Evolutionary conservation across 169 alveolate species (phyloP), one percentile per base, ranked within the genome.

Genomic region (Eimeria acervulina): DNA sequence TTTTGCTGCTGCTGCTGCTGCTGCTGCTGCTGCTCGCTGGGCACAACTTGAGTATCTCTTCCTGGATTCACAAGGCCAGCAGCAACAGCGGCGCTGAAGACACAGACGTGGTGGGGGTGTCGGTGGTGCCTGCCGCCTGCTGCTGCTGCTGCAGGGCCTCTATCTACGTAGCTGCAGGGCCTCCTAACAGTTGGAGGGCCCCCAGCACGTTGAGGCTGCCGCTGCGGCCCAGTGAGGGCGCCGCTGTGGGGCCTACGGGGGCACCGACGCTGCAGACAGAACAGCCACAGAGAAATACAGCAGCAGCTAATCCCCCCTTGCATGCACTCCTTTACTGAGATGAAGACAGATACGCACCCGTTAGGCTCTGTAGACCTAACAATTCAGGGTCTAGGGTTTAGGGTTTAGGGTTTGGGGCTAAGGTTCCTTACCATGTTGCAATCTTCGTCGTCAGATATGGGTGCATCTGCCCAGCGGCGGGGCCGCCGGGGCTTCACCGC

Each of bases 401-500:
- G 44, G 44, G 78, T 28, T 68, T 68, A 68, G 44, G 78, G 78
- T 31, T 68, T 68, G 78, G 44, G 78, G n/a, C 31, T 68, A 10
- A 44, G 78, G 76, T 51, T 84, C 13, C 93, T 59, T 84, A 33
- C 93, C 55, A 51, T 38, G 59, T 13, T n/a, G 28, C 2, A 7
- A 1, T 84, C 93, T n/a, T 84, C 93, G 36, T 84, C 93, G 51
- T 84, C 93, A 7, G 78, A 84, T 13, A 84, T 36, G 59, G 93
- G 80, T 36, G 19, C 36, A 1, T 84, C 78, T 6, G 78, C 93
- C 93, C 80, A 84, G 59, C 93, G 93, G 78, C 93, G 93, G 23
- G 36, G 93, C 36, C 93, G 93, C 44, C 93, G 93, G 28, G 93
- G 93, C 61, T 84, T 84, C 80, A 84, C 93, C 10, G 93, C 26